Evolutionary conservation across 768 basidiomycete species (phyloP), one percentile per base, ranked within the genome.

Genomic region (Macrolepiota albuminosa): DNA sequence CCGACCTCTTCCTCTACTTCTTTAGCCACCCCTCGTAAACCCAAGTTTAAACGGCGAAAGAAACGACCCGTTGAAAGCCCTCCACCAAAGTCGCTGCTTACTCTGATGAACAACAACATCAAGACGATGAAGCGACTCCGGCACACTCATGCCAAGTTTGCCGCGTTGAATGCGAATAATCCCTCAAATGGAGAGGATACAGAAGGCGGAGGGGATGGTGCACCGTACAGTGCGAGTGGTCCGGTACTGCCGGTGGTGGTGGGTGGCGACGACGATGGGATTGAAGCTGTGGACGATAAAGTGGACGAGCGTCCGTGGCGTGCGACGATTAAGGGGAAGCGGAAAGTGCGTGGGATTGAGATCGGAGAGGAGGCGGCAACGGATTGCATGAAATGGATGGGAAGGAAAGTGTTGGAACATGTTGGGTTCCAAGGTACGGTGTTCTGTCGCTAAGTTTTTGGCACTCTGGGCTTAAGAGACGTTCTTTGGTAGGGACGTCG

Each of bases 351-450:
- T 40, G 78, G 76, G 11, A 64, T 82, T 45, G 88, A 88, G 58
- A 70, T 91, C 31, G 89, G 87, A 1, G 80, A 80, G 60, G 73
- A 77, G 58, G 85, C 79, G 59, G 85, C 87, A 8, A 72, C 75
- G 47, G 80, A 84, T 57, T 95, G 88, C 73, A 68, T 88, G 67
- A 76, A 79, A 64, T 93, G 87, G 91, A 83, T 84, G 81, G 78
- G 82, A 26, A 74, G 76, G 56, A 93, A 91, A 75, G 79, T 96
- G 54, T 68, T 97, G 66, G 93, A 96, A 65, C 95, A 97, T 76
- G 80, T 82, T 51, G 95, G 95, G 2, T 97, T 97, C 68, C 95
- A 97, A 79, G 92, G 94, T 89, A 58, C 58, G 85, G 73, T 59
- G 16, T 46, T 36, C 26, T 40, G 47, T 40, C 49, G 24, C 16